phyloP scores from a whole-genome alignment of 2,329 filamentous ascomycete genomes.

The Alternaria rosae region DNA sequence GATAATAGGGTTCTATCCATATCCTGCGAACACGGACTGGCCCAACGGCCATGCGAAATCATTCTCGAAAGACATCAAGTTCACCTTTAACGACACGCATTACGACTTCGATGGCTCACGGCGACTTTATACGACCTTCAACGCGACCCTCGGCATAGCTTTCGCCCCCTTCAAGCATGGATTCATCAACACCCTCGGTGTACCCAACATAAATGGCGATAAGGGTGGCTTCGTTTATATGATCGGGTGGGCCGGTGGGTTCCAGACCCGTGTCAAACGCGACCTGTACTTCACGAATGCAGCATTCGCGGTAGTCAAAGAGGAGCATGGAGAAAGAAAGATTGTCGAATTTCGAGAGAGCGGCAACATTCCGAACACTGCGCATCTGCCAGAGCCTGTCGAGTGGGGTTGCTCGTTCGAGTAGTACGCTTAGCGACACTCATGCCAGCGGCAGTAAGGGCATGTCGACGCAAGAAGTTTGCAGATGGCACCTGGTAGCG shows the following conservation, averaged over 20 bases:
- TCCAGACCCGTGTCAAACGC: constrained; percentile 25
- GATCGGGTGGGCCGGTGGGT: constrained; percentile 44
- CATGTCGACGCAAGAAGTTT: no score
- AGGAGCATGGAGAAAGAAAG: constrained; percentile 32
- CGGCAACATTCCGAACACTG: constrained; percentile 41
- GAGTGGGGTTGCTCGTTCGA: constrained; percentile 35
- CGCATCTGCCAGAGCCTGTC: constrained; percentile 29
- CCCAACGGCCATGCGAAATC: constrained; percentile 28
- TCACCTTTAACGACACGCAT: constrained; percentile 44
- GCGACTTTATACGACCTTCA: constrained; percentile 37
- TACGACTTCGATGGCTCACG: constrained; percentile 42
- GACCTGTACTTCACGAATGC: constrained; percentile 43
- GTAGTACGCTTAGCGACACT: background rate
- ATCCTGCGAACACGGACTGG: constrained; percentile 42
- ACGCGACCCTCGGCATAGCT: constrained; percentile 32
- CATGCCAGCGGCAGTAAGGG: no score
- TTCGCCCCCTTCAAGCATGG: constrained; percentile 43
- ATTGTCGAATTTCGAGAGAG: constrained; percentile 44
- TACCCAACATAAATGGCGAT: constrained; percentile 41
- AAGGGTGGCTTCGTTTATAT: constrained; percentile 44
- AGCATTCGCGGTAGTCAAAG: constrained; percentile 38
- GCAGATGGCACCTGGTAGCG: no score
- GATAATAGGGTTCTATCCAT: constrained; percentile 41
- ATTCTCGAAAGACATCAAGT: constrained; percentile 37
- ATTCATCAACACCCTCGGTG: constrained; percentile 35